These are phyloP conservation scores for Boletus tomentosulus DNA, from an alignment of 768 basidiomycete genomes.

Conservation along the genomic window DNA sequence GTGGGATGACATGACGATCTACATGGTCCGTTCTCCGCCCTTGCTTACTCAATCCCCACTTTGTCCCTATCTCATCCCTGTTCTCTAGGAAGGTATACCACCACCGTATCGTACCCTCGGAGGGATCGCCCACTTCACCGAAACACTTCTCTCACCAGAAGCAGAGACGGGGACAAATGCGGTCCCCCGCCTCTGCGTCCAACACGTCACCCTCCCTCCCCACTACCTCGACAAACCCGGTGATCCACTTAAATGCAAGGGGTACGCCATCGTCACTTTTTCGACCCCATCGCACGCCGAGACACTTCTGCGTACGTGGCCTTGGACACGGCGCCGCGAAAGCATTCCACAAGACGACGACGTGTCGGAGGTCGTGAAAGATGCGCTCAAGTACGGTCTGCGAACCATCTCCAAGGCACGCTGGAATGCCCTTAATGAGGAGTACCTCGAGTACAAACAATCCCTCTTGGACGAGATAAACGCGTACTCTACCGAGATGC, in stretches of 20 bases:
- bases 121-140: slow-evolving; percentile 46
- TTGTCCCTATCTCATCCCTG: not conserved
- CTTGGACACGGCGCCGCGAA: slow-evolving; percentile 45
- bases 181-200: slow-evolving; percentile 32
- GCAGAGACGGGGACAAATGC: not conserved
- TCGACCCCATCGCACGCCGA: slow-evolving; percentile 36
- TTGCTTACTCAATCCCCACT: not conserved
- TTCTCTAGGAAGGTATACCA: slow-evolving; percentile 66
- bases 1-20: slow-evolving; percentile 65
- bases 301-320: slow-evolving; percentile 49
- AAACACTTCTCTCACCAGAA: slow-evolving; percentile 29
- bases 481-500: not conserved
- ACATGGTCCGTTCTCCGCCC: slow-evolving; percentile 45
- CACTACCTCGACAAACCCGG: slow-evolving; percentile 57
- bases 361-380: slow-evolving; percentile 20
- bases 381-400: slow-evolving; percentile 58
- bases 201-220: slow-evolving; percentile 53
- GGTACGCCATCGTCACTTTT: slow-evolving; percentile 70
- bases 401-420: slow-evolving; percentile 49
- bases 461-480: slow-evolving; percentile 47
- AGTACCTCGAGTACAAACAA: slow-evolving; percentile 65
- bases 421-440: slow-evolving; percentile 64
- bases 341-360: not conserved
- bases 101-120: slow-evolving; percentile 45
- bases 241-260: slow-evolving; percentile 58